Conservation (phyloP, 2,329 filamentous ascomycete genomes). For the Dothistroma pini region DNA sequence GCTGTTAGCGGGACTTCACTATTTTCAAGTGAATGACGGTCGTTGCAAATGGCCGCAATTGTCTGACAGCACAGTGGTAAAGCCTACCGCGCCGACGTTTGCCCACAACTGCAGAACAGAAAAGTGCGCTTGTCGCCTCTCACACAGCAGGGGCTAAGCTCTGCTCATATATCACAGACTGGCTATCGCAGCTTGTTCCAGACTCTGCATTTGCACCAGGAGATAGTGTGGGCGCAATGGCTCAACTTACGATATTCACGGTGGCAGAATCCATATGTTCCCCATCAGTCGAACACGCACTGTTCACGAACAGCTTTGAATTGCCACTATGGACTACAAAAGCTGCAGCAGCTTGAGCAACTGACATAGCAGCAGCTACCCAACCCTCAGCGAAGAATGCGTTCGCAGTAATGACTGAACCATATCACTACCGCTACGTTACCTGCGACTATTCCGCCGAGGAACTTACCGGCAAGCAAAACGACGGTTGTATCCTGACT, state of each 20-base stretch:
- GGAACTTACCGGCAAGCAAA: no score
- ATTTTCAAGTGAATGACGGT: no score
- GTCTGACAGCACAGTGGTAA: no score
- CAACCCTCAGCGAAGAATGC: not conserved
- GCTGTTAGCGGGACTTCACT: no score
- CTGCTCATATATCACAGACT: not conserved
- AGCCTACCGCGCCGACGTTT: no score
- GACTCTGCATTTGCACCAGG: not conserved
- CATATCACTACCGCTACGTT: not conserved
- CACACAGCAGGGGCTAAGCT: not conserved
- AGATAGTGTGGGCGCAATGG: not conserved
- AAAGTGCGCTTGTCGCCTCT: not conserved
- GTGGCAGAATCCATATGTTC: not conserved
- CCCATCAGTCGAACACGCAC: not conserved
- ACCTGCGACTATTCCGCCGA: not conserved
- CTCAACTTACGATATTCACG: not conserved
- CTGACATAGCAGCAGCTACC: not conserved
- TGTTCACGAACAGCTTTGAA: not conserved
- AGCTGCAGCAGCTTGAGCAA: not conserved
- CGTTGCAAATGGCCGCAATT: no score
- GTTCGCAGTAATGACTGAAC: not conserved
- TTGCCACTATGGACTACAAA: not conserved
- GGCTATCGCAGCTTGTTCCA: not conserved
- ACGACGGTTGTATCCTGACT: no score
- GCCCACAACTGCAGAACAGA: not conserved